Evolutionary conservation across 306 rosid species (phyloP), one percentile per base, ranked within the genome.

Genomic region (Boehmeria nivea): DNA sequence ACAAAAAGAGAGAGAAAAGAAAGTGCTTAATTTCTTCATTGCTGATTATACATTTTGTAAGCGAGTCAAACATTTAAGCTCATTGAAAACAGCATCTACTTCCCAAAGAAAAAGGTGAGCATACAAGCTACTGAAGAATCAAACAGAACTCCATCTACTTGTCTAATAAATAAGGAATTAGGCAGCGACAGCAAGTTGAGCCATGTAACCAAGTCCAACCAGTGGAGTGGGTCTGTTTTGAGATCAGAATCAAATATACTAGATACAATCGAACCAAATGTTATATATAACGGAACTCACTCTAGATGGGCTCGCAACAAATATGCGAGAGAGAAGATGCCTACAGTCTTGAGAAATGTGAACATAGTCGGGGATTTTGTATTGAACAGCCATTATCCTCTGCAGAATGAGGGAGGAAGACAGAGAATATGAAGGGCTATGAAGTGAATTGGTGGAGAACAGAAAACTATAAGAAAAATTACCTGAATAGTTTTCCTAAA

Each of bases 351-450:
- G 86, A 73, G 94, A 68, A 64, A 88, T 76, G 79, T 84, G 96
- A 67, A 88, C 90, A 64, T 84, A 80, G 75, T 88, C 96, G 6
- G 96, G 94, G 63, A 88, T 76, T 86, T 80, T 82, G 84, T 84
- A 88, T 60, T 84, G 94, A 62, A 88, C 86, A 59, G 88, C 85
- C 90, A 84, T 73, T 61, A 88, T 88, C 65, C 83, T 71, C 96
- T 88, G 88, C 57, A 48, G 34, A 36, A 47, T n/a, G n/a, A 14
- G 28, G 47, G 12, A 18, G 31, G 8, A 21, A 8, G 8, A 36
- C 15, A 14, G 8, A n/a, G 11, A 2, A 37, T 2, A 22, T 1
- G 3, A 21, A 9, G 20, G 39, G 33, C 5, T 12, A 31, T 5
- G 23, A 16, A 43, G n/a, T n/a, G n/a, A n/a, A n/a, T n/a, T 42